These are phyloP conservation scores for Debaryomyces prosopidis DNA, from an alignment of 805 yeast species.

Conservation along the genomic window DNA sequence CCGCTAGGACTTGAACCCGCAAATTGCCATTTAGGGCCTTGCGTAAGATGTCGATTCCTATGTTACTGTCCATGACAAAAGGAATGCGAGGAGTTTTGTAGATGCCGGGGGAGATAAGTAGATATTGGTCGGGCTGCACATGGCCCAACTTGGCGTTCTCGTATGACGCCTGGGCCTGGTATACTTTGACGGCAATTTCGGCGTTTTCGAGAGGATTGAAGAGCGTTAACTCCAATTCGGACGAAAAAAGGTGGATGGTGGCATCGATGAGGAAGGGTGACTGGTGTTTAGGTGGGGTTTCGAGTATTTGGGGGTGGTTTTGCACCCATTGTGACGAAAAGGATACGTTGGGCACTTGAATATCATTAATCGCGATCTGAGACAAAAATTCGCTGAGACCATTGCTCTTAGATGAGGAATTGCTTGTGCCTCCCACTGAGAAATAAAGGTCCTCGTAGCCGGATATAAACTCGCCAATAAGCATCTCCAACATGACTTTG, in stretches of 20 bases:
- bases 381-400: neutral
- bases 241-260: conserved; percentile 54
- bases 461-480: conserved; percentile 21
- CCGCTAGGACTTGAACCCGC: conserved; percentile 46
- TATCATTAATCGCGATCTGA: neutral
- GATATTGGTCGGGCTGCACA: conserved; percentile 37
- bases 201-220: conserved; percentile 55
- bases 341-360: neutral
- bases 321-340: neutral
- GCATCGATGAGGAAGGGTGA: conserved; percentile 48
- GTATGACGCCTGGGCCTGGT: conserved; percentile 49
- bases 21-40: conserved; percentile 54
- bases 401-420: neutral
- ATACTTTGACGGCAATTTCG: conserved; percentile 41
- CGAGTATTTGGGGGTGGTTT: no score
- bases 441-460: conserved; percentile 9
- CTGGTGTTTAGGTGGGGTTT: conserved; percentile 1
- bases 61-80: conserved; percentile 44
- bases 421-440: neutral
- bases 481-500: conserved; percentile 12
- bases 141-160: conserved; percentile 49
- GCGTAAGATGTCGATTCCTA: conserved; percentile 50
- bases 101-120: conserved; percentile 53
- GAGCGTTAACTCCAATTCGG: conserved; percentile 54
- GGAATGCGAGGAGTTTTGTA: conserved; percentile 52